These are phyloP conservation scores for Pezicula neosporulosa DNA, from an alignment of 2,329 filamentous ascomycete species.

Conservation along the genomic window DNA sequence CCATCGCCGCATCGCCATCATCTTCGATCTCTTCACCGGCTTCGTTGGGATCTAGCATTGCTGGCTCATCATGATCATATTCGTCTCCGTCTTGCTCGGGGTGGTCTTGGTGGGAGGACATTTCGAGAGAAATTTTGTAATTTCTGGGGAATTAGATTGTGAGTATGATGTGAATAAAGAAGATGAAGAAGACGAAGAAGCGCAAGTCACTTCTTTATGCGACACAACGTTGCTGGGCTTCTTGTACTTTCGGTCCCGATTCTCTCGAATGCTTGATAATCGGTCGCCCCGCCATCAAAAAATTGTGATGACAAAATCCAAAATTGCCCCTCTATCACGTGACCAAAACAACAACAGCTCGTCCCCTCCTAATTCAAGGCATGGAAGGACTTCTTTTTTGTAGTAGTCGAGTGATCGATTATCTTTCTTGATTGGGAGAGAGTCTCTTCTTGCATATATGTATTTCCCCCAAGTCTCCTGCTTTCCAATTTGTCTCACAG, in stretches of 20 bases:
- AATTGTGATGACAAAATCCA: conserved; percentile 8
- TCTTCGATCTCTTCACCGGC: conserved; percentile 70
- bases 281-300: neutral
- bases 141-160: neutral
- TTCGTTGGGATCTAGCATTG: conserved; percentile 74
- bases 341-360: neutral
- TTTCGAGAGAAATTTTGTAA: conserved; percentile 3
- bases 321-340: conserved; percentile 1
- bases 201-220: neutral
- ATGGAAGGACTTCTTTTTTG: too few relatives aligned
- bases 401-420: too few relatives aligned
- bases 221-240: too few relatives aligned
- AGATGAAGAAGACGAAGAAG: neutral
- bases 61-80: conserved; percentile 58
- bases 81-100: conserved; percentile 17
- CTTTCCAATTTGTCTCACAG: too few relatives aligned
- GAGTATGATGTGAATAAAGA: neutral
- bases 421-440: too few relatives aligned
- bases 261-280: conserved; percentile 5
- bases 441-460: too few relatives aligned
- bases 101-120: conserved; percentile 17
- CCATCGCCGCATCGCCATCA: conserved; percentile 76
- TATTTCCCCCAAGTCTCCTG: too few relatives aligned
- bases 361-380: too few relatives aligned
- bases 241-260: too few relatives aligned